Evolutionary conservation across 805 yeast species (phyloP), one percentile per base, ranked within the genome.

Genomic region (Millerozyma acaciae): DNA sequence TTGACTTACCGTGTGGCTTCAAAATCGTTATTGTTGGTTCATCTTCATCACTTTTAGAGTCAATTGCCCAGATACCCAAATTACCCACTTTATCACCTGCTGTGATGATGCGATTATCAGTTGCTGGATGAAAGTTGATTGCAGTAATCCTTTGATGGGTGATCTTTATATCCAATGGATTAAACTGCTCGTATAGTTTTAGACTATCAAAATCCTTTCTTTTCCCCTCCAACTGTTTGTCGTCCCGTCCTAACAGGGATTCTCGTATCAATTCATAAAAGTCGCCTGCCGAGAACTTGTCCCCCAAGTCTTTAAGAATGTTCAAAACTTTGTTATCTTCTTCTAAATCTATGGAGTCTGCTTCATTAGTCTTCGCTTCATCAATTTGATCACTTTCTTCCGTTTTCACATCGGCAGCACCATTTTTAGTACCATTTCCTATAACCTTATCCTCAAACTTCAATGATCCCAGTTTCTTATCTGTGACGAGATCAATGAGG

Each of bases 41-140:
- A 3, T 44, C 56, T 6, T 50, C 57, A 6, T 57, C 62, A 8
- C 54, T 56, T 1, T 52, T 34, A 5, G 68, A 57, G 40, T 72
- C 77, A 6, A 84, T 81, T 27, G 89, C 79, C 97, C 97, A 90
- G 10, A 93, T 68, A 0, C 97, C 97, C 26, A 88, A 59, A 41
- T 78, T 73, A 5, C 98, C 98, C n/a, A 63, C 60, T 8, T 86
- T 85, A 57, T 93, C 98, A 28, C 97, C 97, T 1, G 88, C 96
- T 20, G 85, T 53, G 2, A 88, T 68, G 4, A 90, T 48, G 42
- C 82, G 70, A 39, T 78, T 77, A 1, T 68, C 71, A 0, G 51
- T 53, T 0, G 84, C 59, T 0, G 97, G 96, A 56, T 90, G 97
- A 53, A 86, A 82, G 24, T 69, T 64, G 25, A 88, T 70, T 2